Base-by-base conservation (phyloP, 768 basidiomycete species). In the Kwoniella bestiolae region DNA sequence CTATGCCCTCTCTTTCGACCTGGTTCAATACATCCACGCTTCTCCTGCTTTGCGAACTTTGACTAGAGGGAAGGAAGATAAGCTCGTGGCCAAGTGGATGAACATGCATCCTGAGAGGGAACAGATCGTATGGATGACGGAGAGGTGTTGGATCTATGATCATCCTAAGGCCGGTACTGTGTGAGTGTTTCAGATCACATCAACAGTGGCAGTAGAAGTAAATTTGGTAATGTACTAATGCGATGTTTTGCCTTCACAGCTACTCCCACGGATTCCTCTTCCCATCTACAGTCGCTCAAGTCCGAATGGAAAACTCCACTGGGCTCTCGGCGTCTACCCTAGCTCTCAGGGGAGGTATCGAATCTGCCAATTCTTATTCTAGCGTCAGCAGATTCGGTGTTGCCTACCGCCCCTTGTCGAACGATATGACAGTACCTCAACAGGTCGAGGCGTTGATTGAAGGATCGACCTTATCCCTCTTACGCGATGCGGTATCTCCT, bases 141-240 rank as follows among this genome's bases (percentile, higher is more conserved):
- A 99, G 77, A 87, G 89, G 28, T 98, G 95, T 81, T 95, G 92
- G 91, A 92, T 99, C 70, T 97, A 99, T 81, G 94, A 99, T 78
- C 95, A 97, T 82, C 95, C 95, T 1, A 89, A 92, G 53, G 88
- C 91, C 16, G 90, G 91, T 52, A 96, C 94, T 21, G 94, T 95
- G 88, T 94, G 84, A 76, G 91, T 84, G 29, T 26, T n/a, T n/a
- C n/a, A n/a, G n/a, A n/a, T n/a, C n/a, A n/a, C n/a, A n/a, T n/a
- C n/a, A n/a, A n/a, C n/a, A n/a, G n/a, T n/a, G n/a, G n/a, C n/a
- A n/a, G n/a, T n/a, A n/a, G n/a, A n/a, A n/a, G n/a, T n/a, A n/a
- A n/a, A n/a, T n/a, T n/a, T n/a, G n/a, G n/a, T n/a, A n/a, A n/a
- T n/a, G n/a, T n/a, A n/a, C n/a, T n/a, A n/a, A n/a, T n/a, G 21